Evolutionary conservation across 352 stramenopile species (phyloP).

Genomic region (Globisporangium parvum): DNA sequence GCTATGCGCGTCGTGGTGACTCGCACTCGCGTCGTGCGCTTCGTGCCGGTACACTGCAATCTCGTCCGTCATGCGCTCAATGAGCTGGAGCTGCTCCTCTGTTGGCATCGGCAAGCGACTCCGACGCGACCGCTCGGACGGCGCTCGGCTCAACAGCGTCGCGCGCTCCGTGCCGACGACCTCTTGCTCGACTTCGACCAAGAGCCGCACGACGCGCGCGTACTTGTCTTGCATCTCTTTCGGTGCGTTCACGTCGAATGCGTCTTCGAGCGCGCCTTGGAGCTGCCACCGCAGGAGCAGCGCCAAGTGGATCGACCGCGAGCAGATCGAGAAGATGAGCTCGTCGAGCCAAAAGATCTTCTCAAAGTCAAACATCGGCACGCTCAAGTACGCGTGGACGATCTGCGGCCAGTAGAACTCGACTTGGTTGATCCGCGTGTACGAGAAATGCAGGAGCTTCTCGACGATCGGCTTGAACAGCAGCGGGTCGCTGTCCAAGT

Average conservation of each 20-base stretch:
- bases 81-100: slow-evolving; percentile 80
- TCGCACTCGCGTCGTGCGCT: slow-evolving; percentile 33
- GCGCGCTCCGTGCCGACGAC: slow-evolving; percentile 67
- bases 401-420: slow-evolving; percentile 92
- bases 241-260: slow-evolving; percentile 65
- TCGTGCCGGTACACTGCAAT: slow-evolving; percentile 59
- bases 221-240: slow-evolving; percentile 87
- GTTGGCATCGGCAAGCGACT: slow-evolving; percentile 71
- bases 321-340: slow-evolving; percentile 83
- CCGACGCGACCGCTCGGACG: slow-evolving; percentile 37
- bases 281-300: slow-evolving; percentile 83
- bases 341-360: slow-evolving; percentile 90
- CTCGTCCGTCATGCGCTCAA: slow-evolving; percentile 72
- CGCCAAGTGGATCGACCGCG: slow-evolving; percentile 79
- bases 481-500: slow-evolving; percentile 80
- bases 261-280: slow-evolving; percentile 83
- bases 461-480: slow-evolving; percentile 86
- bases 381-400: slow-evolving; percentile 81
- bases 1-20: slow-evolving; percentile 6
- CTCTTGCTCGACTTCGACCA: slow-evolving; percentile 84
- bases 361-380: slow-evolving; percentile 87
- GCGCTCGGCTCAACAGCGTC: slow-evolving; percentile 51
- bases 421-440: slow-evolving; percentile 87
- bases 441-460: slow-evolving; percentile 79
- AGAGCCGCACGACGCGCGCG: slow-evolving; percentile 69